Evolutionary conservation across 2,329 filamentous ascomycete species (phyloP), one percentile per base, ranked within the genome.

Genomic region (Talaromyces sp.): DNA sequence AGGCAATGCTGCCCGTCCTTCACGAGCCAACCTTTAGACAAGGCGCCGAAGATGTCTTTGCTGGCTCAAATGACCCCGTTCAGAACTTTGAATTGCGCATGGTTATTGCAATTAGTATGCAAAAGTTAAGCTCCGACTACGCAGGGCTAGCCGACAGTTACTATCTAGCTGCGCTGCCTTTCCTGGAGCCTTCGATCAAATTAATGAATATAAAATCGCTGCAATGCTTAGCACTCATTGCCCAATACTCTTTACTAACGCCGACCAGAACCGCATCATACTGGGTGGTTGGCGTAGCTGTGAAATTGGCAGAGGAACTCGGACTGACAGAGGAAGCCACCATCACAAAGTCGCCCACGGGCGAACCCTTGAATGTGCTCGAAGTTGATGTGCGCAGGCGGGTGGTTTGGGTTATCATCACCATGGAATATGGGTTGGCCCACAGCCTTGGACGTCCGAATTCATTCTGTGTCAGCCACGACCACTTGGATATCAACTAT

Each of bases 61-160:
- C 84, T 63, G 89, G 89, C 55, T 88, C 87, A 58, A 82, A 78
- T 5, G 90, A 96, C 67, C 82, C 91, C 0, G 93, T 93, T 72
- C 88, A 93, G 70, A 92, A 95, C 68, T 98, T 97, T 69, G 85
- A 93, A 51, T 79, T 96, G 56, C 88, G 91, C 61, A 93, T 98
- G 86, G 91, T 97, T 58, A 87, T 98, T 70, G 93, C 95, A 31
- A 96, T 97, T 69, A 93, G 91, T 72, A 84, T 98, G 75, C 93
- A 98, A 75, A 96, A 96, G 74, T 82, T 97, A 69, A 91, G 93
- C 71, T 85, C 88, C 0, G 87, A 90, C 65, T 98, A 95, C 73
- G 92, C 93, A n/a, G 93, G 93, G 26, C 80, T 98, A 29, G 93
- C 95, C 31, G 93, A 98, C 75, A 93, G 91, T 71, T 98, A 96